Base-by-base conservation (phyloP, 768 basidiomycete species). In the Boletus subcaerulescens region DNA sequence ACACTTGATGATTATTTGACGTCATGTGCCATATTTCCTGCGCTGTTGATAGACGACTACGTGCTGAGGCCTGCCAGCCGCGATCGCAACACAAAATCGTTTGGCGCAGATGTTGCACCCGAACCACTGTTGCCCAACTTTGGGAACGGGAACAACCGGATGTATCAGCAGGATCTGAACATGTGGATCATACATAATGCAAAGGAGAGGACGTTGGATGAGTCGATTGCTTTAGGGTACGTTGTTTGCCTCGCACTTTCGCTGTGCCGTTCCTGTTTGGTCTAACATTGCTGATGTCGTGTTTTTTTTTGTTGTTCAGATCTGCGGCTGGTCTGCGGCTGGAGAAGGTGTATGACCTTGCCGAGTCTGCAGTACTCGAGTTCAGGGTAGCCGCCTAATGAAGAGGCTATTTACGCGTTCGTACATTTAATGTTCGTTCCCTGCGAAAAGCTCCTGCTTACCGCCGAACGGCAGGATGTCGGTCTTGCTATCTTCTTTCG, bases 101-200 rank as follows among this genome's bases (percentile, higher is more conserved):
- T 49, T 36, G 56, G 53, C 36, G 42, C 58, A 67, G 64, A 65
- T 10, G 42, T 60, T 56, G 78, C 76, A 1, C 79, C 78, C 0
- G 72, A 74, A 49, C 80, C 78, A 0, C 64, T 82, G 46, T 68
- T 81, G 3, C 72, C 80, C 6, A 80, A 80, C 60, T 80, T 74
- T 48, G 79, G 78, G 17, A 68, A 73, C 8, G 79, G 76, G 2
- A 68, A 66, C 40, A 63, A 74, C 35, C 64, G 73, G 6, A 66
- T 67, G 29, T 80, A 80, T 55, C 64, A 76, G 32, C 73, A 74
- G 45, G 80, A 82, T 52, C 45, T 81, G 40, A 73, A 71, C 48
- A 79, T 81, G 79, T 74, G 78, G 73, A 42, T 64, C 17, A 24
- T 70, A 13, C 60, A 75, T 14, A 79, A 81, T 45, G 62, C 70